Evolutionary conservation across 148 eudicot genomes (phyloP).

Genomic region (Beta vulgaris): DNA sequence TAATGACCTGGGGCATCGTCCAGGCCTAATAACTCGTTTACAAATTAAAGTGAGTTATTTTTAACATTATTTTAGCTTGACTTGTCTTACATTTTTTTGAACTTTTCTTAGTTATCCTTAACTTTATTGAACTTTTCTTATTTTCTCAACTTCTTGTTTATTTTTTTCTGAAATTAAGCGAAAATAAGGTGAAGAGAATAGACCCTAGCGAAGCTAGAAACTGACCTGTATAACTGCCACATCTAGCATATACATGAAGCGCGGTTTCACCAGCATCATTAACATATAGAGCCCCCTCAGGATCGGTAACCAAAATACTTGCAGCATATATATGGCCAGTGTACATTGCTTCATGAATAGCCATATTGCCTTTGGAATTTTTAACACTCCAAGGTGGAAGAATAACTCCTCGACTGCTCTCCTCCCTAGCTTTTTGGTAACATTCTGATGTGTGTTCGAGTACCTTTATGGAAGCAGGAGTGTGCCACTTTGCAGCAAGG

Average conservation of each 20-base stretch:
- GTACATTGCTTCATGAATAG: slow-evolving; percentile 7
- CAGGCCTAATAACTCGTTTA: too few species aligned
- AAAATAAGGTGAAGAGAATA: too few species aligned
- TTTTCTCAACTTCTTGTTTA: too few species aligned
- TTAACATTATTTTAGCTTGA: too few species aligned
- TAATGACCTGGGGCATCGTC: too few species aligned
- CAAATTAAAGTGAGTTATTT: too few species aligned
- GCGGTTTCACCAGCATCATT: slow-evolving; percentile 6
- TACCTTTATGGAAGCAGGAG: not conserved
- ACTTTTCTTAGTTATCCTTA: too few species aligned
- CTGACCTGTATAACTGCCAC: not conserved
- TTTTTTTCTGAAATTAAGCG: too few species aligned
- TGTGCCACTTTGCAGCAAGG: not conserved
- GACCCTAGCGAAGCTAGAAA: not conserved
- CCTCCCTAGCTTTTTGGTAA: not conserved
- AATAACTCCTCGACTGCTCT: not conserved
- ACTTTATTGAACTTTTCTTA: too few species aligned
- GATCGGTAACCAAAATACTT: not conserved
- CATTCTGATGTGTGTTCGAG: not conserved
- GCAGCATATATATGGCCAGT: not conserved
- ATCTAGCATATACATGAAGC: slow-evolving; percentile 1
- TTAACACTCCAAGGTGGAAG: not conserved
- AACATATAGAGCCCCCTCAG: not conserved
- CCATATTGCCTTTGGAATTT: slow-evolving; percentile 4
- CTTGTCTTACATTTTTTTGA: too few species aligned